Evolutionary conservation across 2,329 filamentous ascomycete genomes (phyloP).

Genomic region (Hypoxylon sp.): DNA sequence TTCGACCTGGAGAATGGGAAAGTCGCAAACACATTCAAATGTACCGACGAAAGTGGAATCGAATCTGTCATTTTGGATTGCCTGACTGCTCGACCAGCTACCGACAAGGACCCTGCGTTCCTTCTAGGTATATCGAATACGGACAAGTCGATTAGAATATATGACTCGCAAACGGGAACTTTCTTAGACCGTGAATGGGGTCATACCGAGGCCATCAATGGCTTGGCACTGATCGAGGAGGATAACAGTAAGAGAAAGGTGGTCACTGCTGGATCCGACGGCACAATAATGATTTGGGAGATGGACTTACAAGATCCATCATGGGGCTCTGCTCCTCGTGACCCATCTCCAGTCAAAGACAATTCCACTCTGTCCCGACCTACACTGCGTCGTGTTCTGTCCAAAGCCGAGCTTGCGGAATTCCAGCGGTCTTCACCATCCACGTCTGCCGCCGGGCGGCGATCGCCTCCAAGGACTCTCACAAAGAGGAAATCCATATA

Average conservation of each 20-base stretch:
- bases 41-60: constrained; percentile 80
- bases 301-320: constrained; percentile 64
- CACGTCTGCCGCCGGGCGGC: constrained; percentile 57
- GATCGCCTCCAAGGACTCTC: constrained; percentile 68
- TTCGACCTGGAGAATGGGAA: constrained; percentile 77
- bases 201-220: constrained; percentile 93
- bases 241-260: constrained; percentile 69
- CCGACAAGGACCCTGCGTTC: constrained; percentile 69
- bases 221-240: constrained; percentile 78
- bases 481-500: constrained; percentile 68
- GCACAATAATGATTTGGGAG: constrained; percentile 85
- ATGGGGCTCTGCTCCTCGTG: constrained; percentile 60
- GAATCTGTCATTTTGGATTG: constrained; percentile 89
- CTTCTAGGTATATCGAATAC: constrained; percentile 92
- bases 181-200: constrained; percentile 93
- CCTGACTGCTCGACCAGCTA: constrained; percentile 73
- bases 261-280: constrained; percentile 82
- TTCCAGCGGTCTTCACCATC: constrained; percentile 70
- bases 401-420: constrained; percentile 86
- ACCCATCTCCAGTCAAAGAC: constrained; percentile 68
- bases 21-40: constrained; percentile 80
- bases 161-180: constrained; percentile 80
- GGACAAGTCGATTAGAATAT: constrained; percentile 94
- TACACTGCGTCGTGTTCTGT: constrained; percentile 86
- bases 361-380: constrained; percentile 69